Base-by-base conservation (phyloP, 2,329 filamentous ascomycete species). In the Claviceps humidiphila region DNA sequence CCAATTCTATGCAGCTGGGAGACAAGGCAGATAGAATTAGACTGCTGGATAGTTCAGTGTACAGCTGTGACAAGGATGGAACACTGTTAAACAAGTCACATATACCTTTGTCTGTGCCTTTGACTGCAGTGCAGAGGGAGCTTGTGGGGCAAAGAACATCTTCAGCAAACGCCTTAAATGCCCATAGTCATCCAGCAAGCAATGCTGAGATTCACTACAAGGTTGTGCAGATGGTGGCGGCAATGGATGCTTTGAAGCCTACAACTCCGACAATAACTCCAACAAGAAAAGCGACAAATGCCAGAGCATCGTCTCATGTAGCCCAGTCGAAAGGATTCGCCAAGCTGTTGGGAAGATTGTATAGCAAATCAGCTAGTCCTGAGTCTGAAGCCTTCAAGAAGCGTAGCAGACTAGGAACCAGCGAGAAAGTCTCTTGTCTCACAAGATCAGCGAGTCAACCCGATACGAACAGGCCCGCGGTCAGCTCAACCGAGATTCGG, bases 201-300 rank as follows among this genome's bases (percentile, higher is more conserved):
- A 52, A 61, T 14, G 58, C 63, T 3, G 59, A 63, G 26, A 61
- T 70, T 34, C 61, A 62, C 26, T 52, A 62, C n/a, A 70, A 71
- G 53, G 55, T 68, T 11, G 51, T 52, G 4, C 63, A 63, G 13
- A 71, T 71, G 67, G 56, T 71, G 24, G 63, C 67, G 11, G 65
- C 67, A 5, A 67, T 62, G 2, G 54, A 67, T 38, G 59, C 61
- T 13, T 56, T 69, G 5, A 71, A 69, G 52, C 62, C 66, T 26
- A 56, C 54, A 4, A 51, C 56, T n/a, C 51, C 55, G 6, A 55
- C 53, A 2, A 56, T 53, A 4, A 51, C 56, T n/a, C 51, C 55
- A 5, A 55, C 53, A 2, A 47, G 47, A 50, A 5, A 40, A 48
- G 26, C 50, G 52, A 22, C 57, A 50, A 50, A 56, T 3, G 45